phyloP scores from a whole-genome alignment of 305 asterid species.

The Fraxinus paxiana region DNA sequence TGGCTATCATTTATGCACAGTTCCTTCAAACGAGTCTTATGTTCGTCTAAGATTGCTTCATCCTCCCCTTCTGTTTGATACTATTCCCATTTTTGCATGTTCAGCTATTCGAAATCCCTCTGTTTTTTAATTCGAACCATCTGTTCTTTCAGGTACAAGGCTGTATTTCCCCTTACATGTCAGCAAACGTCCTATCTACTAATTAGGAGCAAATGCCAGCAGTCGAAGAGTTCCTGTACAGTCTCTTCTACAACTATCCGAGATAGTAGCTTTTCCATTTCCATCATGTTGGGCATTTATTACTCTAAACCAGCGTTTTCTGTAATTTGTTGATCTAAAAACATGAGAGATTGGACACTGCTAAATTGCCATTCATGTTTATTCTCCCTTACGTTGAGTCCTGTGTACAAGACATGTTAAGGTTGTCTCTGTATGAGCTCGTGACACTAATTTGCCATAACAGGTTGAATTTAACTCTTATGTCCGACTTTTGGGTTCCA shows the following conservation, averaged over 20 bases:
- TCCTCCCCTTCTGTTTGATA: not conserved
- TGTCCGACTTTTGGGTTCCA: not conserved
- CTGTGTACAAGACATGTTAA: not conserved
- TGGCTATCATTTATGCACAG: not conserved
- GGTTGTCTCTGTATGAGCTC: not conserved
- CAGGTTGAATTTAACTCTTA: not conserved
- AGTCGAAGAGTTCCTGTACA: conserved; percentile 2
- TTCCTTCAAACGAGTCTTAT: not conserved
- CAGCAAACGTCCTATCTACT: conserved; percentile 59
- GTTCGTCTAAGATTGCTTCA: not conserved
- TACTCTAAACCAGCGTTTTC: not conserved
- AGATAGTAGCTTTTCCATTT: not conserved
- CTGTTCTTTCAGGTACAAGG: conserved; percentile 68
- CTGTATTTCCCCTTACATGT: conserved; percentile 78
- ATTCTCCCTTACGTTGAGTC: not conserved
- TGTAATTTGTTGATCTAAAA: not conserved
- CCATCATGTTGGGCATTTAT: not conserved
- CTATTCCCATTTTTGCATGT: not conserved
- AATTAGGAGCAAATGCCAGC: conserved; percentile 27
- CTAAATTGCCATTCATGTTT: not conserved
- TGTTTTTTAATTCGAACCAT: conserved; percentile 14
- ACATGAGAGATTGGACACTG: not conserved
- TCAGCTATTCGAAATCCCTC: not conserved
- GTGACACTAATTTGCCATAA: not conserved
- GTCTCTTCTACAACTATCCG: not conserved